Evolutionary conservation across 148 eudicot genomes (phyloP).

Genomic region (Rhododendron simsii): DNA sequence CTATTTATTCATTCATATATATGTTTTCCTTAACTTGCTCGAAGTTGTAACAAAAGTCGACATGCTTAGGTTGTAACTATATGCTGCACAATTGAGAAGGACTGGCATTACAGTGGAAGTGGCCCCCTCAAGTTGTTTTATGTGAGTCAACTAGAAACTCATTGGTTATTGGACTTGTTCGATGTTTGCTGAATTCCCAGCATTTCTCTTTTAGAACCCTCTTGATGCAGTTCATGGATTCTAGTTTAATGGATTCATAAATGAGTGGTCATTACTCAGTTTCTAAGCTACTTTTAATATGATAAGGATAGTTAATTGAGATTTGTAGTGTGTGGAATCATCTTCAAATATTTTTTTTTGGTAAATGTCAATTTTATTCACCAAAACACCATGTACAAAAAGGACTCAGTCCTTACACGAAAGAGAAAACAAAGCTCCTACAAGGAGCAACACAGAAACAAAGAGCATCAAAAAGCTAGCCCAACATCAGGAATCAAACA

Average conservation of each 20-base stretch:
- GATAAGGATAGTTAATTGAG: neutral
- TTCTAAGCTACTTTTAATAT: neutral
- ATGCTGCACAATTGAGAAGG: constrained; percentile 34
- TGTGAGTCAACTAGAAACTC: constrained; percentile 33
- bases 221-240: neutral
- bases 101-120: constrained; percentile 30
- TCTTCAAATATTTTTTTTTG: neutral
- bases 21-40: neutral
- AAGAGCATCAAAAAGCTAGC: too few species aligned
- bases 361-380: too few species aligned
- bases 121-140: constrained; percentile 29
- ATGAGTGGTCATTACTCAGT: neutral
- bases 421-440: too few species aligned
- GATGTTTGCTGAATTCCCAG: neutral
- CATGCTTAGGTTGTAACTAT: constrained; percentile 34
- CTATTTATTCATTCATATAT: neutral
- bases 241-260: neutral
- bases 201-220: neutral
- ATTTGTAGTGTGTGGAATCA: neutral
- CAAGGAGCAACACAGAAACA: too few species aligned
- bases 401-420: too few species aligned
- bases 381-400: too few species aligned
- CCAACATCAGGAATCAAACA: too few species aligned
- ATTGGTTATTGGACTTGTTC: neutral
- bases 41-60: constrained; percentile 6